Base-by-base conservation (phyloP, 768 basidiomycete genomes). In the Jaapia argillacea region DNA sequence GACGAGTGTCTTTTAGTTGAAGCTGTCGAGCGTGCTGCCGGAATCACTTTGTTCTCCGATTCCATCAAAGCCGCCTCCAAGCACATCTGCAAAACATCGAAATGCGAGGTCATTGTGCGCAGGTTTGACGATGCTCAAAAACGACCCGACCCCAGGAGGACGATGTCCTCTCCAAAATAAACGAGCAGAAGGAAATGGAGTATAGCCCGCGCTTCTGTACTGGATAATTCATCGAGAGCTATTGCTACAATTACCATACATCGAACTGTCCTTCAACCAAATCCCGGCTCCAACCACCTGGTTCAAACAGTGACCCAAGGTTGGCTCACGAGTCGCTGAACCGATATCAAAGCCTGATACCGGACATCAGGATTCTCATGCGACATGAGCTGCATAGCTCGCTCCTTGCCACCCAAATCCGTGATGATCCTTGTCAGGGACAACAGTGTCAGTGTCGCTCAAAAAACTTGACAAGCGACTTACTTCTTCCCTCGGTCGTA, bases 401-500 rank as follows among this genome's bases (percentile, higher is more conserved):
- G 72, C 2, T 74, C 75, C 65, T 99, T 99, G 2, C 79, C 96
- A 35, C 87, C 85, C 24, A 93, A 67, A 47, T 91, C 84, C 22
- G 85, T 81, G 38, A 97, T 72, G 27, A 79, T 65, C 57, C 91
- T 93, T 53, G 1, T 27, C 28, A 25, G 33, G 41, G 6, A 33
- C 36, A 44, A 24, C 49, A 45, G 22, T 36, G 27, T 44, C 16
- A 10, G 28, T 12, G 20, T 3, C 16, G 26, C 5, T 7, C 16
- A 33, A 23, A 18, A 44, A 38, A 22, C 14, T 21, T 35, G 6
- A 12, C 25, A 7, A 23, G 6, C 13, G 28, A 57, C 83, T 48
- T 51, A 96, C 94, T 81, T 90, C 69, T 94, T 94, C 20, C 92
- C 93, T 41, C 80, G 74, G 45, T 97, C 92, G 48, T 78, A 85